phyloP scores from a whole-genome alignment of 1,284 basidiomycete genomes.

The Moniliella sp. region DNA sequence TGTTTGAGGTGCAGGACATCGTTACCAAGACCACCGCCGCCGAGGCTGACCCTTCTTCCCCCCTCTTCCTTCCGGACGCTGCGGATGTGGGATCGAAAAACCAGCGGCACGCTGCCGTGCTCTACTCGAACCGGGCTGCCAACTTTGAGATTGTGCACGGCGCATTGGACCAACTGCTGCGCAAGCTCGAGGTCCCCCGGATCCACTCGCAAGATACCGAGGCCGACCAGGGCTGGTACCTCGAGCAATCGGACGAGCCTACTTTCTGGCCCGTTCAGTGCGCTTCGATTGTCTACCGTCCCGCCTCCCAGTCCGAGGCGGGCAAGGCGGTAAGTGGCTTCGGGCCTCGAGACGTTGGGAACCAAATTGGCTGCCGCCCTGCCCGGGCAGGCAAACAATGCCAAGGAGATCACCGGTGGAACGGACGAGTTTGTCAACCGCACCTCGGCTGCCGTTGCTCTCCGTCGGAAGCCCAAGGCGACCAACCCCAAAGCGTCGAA shows the following conservation, averaged over 20 bases:
- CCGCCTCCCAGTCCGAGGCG: conserved; percentile 42
- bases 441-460: background rate
- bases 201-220: conserved; percentile 43
- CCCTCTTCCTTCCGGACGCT: too few relatives aligned
- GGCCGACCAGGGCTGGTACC: conserved; percentile 62
- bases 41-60: too few relatives aligned
- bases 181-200: conserved; percentile 67
- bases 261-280: conserved; percentile 86
- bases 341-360: too few relatives aligned
- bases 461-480: background rate
- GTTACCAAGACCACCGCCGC: conserved; percentile 56
- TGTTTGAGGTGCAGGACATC: conserved; percentile 84
- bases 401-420: background rate
- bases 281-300: conserved; percentile 67
- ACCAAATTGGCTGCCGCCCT: too few relatives aligned
- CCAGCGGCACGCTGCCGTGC: conserved; percentile 60
- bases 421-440: background rate
- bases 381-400: background rate
- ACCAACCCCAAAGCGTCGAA: background rate
- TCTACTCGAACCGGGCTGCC: conserved; percentile 87
- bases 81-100: too few relatives aligned
- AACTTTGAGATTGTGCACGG: conserved; percentile 94
- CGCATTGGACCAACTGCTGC: conserved; percentile 77
- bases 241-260: conserved; percentile 56
- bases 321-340: conserved; percentile 58